Evolutionary conservation across 176 grass and related monocot genomes (phyloP).

Genomic region (Rhynchospora breviuscula): DNA sequence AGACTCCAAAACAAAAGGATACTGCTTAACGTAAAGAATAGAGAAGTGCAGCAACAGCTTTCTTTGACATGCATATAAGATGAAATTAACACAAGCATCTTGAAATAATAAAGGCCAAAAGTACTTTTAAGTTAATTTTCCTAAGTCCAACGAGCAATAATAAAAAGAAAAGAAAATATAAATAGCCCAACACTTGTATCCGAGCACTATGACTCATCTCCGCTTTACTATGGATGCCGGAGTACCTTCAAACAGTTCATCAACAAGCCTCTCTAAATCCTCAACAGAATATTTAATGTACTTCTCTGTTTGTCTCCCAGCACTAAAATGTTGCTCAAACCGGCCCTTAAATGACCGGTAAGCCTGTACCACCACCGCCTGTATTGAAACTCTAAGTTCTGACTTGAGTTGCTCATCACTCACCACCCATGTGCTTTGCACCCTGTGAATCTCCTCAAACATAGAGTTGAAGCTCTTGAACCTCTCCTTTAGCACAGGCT

Average conservation of each 20-base stretch:
- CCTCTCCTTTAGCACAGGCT: conserved; percentile 39
- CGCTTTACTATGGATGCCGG: conserved; percentile 50
- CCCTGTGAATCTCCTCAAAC: conserved; percentile 47
- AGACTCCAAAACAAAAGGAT: not conserved
- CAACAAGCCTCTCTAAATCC: conserved; percentile 64
- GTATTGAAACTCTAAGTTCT: conserved; percentile 82
- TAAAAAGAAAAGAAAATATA: not conserved
- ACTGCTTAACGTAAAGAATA: not conserved
- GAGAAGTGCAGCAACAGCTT: not conserved
- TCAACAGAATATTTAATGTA: conserved; percentile 74
- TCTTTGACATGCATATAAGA: not conserved
- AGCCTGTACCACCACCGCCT: conserved; percentile 69
- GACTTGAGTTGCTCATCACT: conserved; percentile 88
- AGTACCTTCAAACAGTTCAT: conserved; percentile 80
- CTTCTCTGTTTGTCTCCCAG: conserved; percentile 72
- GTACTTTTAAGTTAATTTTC: not conserved
- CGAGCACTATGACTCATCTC: conserved; percentile 25
- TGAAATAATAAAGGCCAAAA: not conserved
- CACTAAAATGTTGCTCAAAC: conserved; percentile 52
- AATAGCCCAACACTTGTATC: conserved; percentile 5
- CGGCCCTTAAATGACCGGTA: conserved; percentile 79
- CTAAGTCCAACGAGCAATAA: conserved; percentile 1
- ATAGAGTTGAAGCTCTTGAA: conserved; percentile 45
- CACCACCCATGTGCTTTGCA: conserved; percentile 43
- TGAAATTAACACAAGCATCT: conserved; percentile 15